Evolutionary conservation across 1,284 basidiomycete species (phyloP).

Genomic region (Trichosporon asahii): DNA sequence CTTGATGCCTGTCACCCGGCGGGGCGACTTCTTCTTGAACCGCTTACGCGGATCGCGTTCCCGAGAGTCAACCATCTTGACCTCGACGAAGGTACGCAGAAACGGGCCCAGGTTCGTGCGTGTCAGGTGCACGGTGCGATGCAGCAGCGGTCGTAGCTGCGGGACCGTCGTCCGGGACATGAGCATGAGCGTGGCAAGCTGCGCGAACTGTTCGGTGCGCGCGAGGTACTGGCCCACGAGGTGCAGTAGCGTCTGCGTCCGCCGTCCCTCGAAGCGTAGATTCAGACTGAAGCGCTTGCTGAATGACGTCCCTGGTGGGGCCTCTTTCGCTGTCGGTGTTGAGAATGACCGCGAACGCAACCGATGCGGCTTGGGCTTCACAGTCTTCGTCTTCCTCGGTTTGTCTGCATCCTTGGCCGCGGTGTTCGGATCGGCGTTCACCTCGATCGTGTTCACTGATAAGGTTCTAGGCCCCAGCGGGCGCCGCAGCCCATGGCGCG

Average conservation of each 20-base stretch:
- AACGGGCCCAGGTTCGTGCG: not conserved
- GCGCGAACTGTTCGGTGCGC: not conserved
- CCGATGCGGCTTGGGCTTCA: not conserved
- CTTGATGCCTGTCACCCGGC: not conserved
- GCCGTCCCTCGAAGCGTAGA: not conserved
- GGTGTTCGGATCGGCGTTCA: not conserved
- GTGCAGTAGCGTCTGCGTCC: conserved; percentile 1
- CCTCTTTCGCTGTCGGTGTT: not conserved
- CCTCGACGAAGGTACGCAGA: not conserved
- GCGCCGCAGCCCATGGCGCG: not conserved
- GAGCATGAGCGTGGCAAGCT: conserved; percentile 3
- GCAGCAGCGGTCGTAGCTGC: not conserved
- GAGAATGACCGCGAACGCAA: not conserved
- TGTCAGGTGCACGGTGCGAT: not conserved
- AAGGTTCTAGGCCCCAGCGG: not conserved
- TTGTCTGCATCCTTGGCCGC: not conserved
- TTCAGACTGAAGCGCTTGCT: conserved; percentile 1
- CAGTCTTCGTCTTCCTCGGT: not conserved
- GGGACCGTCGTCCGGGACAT: not conserved
- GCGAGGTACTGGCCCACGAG: conserved; percentile 1
- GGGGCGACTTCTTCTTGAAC: not conserved
- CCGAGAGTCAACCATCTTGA: not conserved
- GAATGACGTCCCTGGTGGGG: not conserved
- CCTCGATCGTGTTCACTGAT: not conserved
- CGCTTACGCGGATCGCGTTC: not conserved